phyloP scores from a whole-genome alignment of 331 rosid genomes.

The Acacia pycnantha region DNA sequence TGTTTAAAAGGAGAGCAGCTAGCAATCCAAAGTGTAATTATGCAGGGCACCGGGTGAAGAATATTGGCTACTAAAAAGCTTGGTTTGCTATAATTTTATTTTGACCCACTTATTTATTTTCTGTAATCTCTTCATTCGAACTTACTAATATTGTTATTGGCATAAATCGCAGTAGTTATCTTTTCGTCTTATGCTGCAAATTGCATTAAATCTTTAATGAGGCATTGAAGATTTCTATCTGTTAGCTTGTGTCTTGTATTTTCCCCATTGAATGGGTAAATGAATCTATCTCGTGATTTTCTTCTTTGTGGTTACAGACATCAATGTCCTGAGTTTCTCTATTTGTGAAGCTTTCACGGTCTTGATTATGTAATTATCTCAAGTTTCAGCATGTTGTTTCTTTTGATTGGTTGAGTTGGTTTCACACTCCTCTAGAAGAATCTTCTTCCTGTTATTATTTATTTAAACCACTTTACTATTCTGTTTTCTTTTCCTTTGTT shows the following conservation, averaged over 20 bases:
- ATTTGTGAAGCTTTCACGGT: neutral
- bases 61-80: constrained; percentile 17
- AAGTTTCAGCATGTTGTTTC: neutral
- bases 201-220: neutral
- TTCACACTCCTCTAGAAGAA: neutral
- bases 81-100: neutral
- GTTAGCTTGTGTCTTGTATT: constrained; percentile 9
- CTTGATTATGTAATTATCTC: neutral
- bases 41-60: neutral
- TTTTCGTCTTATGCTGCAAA: neutral
- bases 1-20: neutral
- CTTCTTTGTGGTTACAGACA: neutral
- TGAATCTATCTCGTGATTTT: constrained; percentile 4
- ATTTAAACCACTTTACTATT: neutral
- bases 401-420: neutral
- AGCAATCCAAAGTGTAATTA: constrained; percentile 19
- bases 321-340: neutral
- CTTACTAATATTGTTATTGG: neutral
- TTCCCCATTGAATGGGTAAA: constrained; percentile 18
- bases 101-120: neutral
- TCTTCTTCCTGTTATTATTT: neutral
- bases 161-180: neutral
- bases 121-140: neutral
- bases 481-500: neutral
- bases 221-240: constrained; percentile 17